Base-by-base conservation (phyloP, 306 rosid genomes). In the Calophaca sinica region DNA sequence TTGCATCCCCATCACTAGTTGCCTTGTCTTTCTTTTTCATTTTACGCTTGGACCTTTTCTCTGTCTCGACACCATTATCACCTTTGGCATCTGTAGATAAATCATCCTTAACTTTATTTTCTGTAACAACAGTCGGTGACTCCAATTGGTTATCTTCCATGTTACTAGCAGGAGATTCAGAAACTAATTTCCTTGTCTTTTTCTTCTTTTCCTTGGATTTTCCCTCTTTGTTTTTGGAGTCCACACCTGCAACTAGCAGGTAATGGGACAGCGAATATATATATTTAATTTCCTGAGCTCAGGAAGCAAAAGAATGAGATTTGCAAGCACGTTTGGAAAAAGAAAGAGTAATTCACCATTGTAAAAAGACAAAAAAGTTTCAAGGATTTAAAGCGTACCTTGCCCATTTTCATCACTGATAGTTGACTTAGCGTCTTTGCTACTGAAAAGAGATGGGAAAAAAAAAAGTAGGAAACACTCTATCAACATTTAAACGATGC, bases 31-130 rank as follows among this genome's bases (percentile, higher is more conserved):
- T 90, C 86, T 77, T 87, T 81, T 85, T 87, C 70, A 53, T 85
- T 83, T 87, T 90, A 74, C 71, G 88, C 84, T 83, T 90, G 5
- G 86, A 63, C 78, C 6, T 85, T 86, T 89, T 87, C 70, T 70
- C 65, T 9, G 48, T 65, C 80, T 86, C 87, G 2, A 70, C 64
- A 64, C 66, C 83, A 13, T 55, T 72, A 15, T 64, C 71, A 75
- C 29, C 67, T 70, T 73, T 77, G 14, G 53, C 86, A 81, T 71
- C 84, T n/a, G 74, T 29, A 49, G 84, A 48, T 36, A 20, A 71
- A 49, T 42, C 59, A 13, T 72, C 85, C 75, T 80, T 75, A 51
- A 49, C 41, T 68, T 81, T 83, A 20, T 73, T 78, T 73, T 77
- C 81, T 50, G 71, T 46, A 32, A 26, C 83, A 50, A 5, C 15